These are phyloP conservation scores for Alternaria rosae DNA, from an alignment of 2,329 filamentous ascomycete genomes.

Conservation along the genomic window DNA sequence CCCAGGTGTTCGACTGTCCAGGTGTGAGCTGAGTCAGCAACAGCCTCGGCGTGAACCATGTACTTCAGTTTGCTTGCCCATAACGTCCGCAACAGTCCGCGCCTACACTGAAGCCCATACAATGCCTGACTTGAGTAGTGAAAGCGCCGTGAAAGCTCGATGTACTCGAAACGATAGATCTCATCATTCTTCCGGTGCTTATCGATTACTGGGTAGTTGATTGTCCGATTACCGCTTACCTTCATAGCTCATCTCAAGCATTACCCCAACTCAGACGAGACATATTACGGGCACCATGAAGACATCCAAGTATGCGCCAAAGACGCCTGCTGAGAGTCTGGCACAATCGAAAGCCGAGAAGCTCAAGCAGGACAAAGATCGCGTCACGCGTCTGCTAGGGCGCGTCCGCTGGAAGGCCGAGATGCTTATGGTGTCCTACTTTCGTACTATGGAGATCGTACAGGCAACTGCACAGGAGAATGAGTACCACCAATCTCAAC, in stretches of 20 bases:
- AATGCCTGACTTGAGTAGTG: neutral
- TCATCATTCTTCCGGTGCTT: neutral
- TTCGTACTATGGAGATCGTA: slow-evolving; percentile 37
- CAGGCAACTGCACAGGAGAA: slow-evolving; percentile 25
- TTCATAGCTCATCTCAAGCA: neutral
- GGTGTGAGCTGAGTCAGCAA: slow-evolving; percentile 8
- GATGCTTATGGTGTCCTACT: slow-evolving; percentile 39
- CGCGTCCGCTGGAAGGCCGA: slow-evolving; percentile 49
- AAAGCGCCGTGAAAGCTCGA: neutral
- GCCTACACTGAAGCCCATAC: neutral
- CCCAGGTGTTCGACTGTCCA: neutral
- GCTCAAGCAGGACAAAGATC: slow-evolving; percentile 41
- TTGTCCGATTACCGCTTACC: neutral
- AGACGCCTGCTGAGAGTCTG: slow-evolving; percentile 35
- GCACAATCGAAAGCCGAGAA: slow-evolving; percentile 37
- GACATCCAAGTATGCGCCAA: slow-evolving; percentile 42
- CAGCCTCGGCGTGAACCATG: neutral
- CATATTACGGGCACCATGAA: slow-evolving; percentile 20
- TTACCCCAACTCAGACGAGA: neutral
- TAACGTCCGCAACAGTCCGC: neutral
- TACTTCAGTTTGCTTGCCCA: neutral
- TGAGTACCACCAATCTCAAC: slow-evolving; percentile 17
- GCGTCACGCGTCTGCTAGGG: slow-evolving; percentile 32
- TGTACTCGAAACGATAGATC: neutral
- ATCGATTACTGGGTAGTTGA: neutral